Evolutionary conservation across 768 basidiomycete genomes (phyloP).

Genomic region (Leccinum longicurvipes): DNA sequence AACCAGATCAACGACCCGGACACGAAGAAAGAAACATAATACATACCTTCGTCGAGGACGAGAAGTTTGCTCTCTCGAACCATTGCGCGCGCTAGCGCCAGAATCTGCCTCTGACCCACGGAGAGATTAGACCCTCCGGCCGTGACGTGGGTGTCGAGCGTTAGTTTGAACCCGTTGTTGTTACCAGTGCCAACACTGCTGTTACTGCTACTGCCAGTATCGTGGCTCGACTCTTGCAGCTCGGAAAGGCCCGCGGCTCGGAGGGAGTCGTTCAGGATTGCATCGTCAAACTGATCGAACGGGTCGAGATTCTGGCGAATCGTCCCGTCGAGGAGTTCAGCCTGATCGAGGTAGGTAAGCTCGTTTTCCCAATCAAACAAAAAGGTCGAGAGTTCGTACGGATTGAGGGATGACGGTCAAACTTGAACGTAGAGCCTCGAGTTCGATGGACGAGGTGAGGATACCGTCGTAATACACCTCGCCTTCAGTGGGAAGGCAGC

Average conservation of each 20-base stretch:
- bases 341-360: slow-evolving; percentile 10
- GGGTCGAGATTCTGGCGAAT: slow-evolving; percentile 50
- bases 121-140: slow-evolving; percentile 36
- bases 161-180: slow-evolving; percentile 20
- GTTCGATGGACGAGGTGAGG: slow-evolving; percentile 45
- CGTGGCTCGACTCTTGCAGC: slow-evolving; percentile 21
- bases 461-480: slow-evolving; percentile 54
- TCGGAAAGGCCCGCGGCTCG: slow-evolving; percentile 38
- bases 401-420: slow-evolving; percentile 58
- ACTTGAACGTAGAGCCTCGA: slow-evolving; percentile 52
- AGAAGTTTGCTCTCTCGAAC: slow-evolving; percentile 43
- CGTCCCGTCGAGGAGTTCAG: slow-evolving; percentile 42
- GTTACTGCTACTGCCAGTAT: too few species aligned
- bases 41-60: slow-evolving; percentile 44
- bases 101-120: slow-evolving; percentile 48
- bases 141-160: slow-evolving; percentile 43
- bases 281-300: slow-evolving; percentile 47
- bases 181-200: background rate
- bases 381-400: background rate
- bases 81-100: slow-evolving; percentile 41
- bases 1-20: background rate
- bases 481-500: slow-evolving; percentile 48
- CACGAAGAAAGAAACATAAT: too few species aligned
- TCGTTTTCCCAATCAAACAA: background rate
- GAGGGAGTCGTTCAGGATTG: slow-evolving; percentile 37